Base-by-base conservation (phyloP, 345 rosid species). In the Aquilaria yunnanensis region DNA sequence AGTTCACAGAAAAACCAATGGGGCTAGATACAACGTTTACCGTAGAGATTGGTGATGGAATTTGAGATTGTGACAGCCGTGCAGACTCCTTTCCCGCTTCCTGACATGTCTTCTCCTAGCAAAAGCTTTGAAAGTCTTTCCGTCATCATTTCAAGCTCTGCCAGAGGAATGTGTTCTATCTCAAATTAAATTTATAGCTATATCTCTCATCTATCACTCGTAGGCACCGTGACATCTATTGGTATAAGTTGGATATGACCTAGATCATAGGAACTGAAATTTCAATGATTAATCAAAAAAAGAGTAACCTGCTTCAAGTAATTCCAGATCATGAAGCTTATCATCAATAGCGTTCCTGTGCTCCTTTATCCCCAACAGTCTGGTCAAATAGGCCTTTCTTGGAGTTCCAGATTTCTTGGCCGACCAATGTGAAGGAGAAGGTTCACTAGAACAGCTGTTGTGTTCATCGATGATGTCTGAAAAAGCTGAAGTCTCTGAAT, bases 101-200 rank as follows among this genome's bases (percentile, higher is more conserved):
- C 97, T 32, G 98, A 93, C 98, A 93, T 93, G 75, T 93, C 98
- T 76, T 92, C 96, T 16, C 98, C 98, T 2, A 90, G 84, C 74
- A 93, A 67, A 66, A 93, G 88, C 80, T 93, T 93, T 33, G 96
- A 80, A 47, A 88, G 90, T 75, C 94, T 88, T 67, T 93, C 98
- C 75, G 77, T 93, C 98, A 90, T 93, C 75, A 77, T 67, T 60
- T 89, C 96, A 62, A 89, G 77, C 65, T 83, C 98, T 92, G 77
- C 69, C 34, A 62, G 51, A 10, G 51, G 33, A 4, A 34, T 47
- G 14, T 54, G 30, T 43, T 9, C 57, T 64, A 64, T 32, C 32
- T 6, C 3, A 9, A 32, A 32, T 29, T 29, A 54, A 54, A 12
- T 57, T 10, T 23, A 54, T 47, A 34, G 33, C 31, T 12, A 5